Evolutionary conservation across 2,329 filamentous ascomycete species (phyloP).

Genomic region (Ascochyta fabae): DNA sequence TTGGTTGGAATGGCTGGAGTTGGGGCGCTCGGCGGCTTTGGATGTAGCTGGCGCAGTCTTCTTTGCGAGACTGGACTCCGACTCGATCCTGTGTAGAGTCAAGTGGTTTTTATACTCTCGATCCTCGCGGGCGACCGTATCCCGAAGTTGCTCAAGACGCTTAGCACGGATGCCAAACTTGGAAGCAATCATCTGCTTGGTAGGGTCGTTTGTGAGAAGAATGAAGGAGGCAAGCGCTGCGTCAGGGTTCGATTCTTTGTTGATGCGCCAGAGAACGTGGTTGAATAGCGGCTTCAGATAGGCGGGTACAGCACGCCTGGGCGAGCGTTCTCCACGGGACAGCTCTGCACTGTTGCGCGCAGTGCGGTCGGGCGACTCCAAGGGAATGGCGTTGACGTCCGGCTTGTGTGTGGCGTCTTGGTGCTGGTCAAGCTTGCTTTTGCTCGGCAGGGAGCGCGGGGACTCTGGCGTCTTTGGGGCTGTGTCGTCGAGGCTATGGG

Average conservation of each 20-base stretch:
- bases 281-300: conserved; percentile 57
- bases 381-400: conserved; percentile 14
- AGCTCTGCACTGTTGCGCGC: conserved; percentile 40
- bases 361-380: conserved; percentile 35
- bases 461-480: conserved; percentile 51
- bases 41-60: conserved; percentile 21
- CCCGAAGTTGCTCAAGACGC: conserved; percentile 58
- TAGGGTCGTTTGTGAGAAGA: conserved; percentile 58
- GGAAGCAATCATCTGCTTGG: conserved; percentile 54
- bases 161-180: conserved; percentile 59
- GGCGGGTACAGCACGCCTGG: conserved; percentile 45
- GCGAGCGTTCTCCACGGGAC: conserved; percentile 29
- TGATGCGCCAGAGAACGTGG: conserved; percentile 59
- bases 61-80: conserved; percentile 30
- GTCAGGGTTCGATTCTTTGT: conserved; percentile 56
- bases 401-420: conserved; percentile 34
- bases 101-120: conserved; percentile 54
- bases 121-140: conserved; percentile 57
- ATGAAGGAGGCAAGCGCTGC: conserved; percentile 59
- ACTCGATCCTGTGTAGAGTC: conserved; percentile 48
- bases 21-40: conserved; percentile 33
- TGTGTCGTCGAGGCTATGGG: conserved; percentile 47
- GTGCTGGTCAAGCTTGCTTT: conserved; percentile 16
- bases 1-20: conserved; percentile 32
- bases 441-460: conserved; percentile 46